A percentile compares a stretch with the other conserved stretches of the same genome.
These are phyloP conservation scores for Capsicum pubescens DNA, from an alignment of 257 asterid species.

Conservation along the genomic window DNA sequence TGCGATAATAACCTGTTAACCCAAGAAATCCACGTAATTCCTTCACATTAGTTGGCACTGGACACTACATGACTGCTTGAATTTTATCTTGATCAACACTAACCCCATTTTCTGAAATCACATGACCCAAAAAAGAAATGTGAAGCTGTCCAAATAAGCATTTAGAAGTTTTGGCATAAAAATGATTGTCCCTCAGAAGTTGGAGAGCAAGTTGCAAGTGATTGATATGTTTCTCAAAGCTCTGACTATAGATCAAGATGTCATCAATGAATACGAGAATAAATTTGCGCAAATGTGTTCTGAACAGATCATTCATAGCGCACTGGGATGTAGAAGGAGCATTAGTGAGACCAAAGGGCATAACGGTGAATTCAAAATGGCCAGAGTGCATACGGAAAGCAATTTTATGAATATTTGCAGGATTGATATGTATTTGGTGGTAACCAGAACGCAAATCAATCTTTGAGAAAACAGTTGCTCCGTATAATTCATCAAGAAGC, in stretches of 20 bases:
- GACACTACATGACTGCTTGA: not conserved
- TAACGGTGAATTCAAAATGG: not conserved
- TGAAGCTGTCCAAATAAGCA: not conserved
- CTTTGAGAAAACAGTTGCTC: not conserved
- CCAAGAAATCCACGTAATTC: not conserved
- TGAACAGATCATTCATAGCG: not conserved
- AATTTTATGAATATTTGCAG: not conserved
- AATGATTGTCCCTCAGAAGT: not conserved
- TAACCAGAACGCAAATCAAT: not conserved
- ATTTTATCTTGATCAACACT: not conserved
- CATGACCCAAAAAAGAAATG: not conserved
- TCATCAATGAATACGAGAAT: not conserved
- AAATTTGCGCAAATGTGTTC: not conserved
- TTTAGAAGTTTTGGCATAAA: not conserved
- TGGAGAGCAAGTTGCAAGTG: not conserved
- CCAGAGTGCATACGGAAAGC: not conserved
- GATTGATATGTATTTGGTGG: not conserved
- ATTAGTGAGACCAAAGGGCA: not conserved
- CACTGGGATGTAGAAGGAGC: not conserved
- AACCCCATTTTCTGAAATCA: not conserved
- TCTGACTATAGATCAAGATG: not conserved
- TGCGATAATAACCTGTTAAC: not conserved
- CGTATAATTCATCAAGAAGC: not conserved
- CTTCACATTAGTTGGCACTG: not conserved
- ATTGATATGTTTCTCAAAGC: not conserved